Evolutionary conservation across 2,329 filamentous ascomycete genomes (phyloP), one percentile per base, ranked within the genome.

Genomic region (Venturia asperata): DNA sequence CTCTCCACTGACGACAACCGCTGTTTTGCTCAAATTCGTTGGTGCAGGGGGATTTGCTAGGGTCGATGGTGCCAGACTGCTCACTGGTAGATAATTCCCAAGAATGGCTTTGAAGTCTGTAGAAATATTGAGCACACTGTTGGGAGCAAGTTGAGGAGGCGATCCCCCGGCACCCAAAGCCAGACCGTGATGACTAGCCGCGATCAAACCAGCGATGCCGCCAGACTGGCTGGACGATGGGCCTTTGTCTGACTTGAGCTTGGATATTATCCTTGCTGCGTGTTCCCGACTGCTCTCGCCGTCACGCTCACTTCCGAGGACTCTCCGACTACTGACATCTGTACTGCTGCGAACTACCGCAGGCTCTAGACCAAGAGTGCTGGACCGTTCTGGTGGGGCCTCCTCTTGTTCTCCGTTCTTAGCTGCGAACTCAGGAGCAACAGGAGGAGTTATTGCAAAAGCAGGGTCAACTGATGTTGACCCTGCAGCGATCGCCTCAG

Each of bases 391-490:
- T 24, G 80, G 83, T 55, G 79, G 80, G 10, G 78, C 75, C 6
- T 79, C 75, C 19, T 80, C 78, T 68, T 91, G 83, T 69, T 94
- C 90, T 5, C 87, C 80, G 7, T 83, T 80, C 72, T 90, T 92
- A 24, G 91, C 91, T 5, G 93, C 92, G 73, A 97, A 97, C 73
- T 97, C 93, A 0, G 92, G 90, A 6, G 92, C 87, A 39, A 89
- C 87, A 17, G 94, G 91, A 10, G 92, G 89, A 3, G 90, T 94
- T 69, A 99, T 95, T 7, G 92, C 89, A 77, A 97, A 99, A 15
- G 94, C 94, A 64, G 92, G 87, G 70, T 86, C 84, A 55, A 82
- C 78, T 34, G 78, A 76, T 5, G 75, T 75, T 5, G 74, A 67
- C 17, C 65, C 68, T 34, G 80, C 78, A 37, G 76, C 76, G n/a